A percentile compares a stretch with the other conserved stretches of the same genome.
Evolutionary conservation across 345 rosid genomes (phyloP).

Genomic region (Syzygium grande): DNA sequence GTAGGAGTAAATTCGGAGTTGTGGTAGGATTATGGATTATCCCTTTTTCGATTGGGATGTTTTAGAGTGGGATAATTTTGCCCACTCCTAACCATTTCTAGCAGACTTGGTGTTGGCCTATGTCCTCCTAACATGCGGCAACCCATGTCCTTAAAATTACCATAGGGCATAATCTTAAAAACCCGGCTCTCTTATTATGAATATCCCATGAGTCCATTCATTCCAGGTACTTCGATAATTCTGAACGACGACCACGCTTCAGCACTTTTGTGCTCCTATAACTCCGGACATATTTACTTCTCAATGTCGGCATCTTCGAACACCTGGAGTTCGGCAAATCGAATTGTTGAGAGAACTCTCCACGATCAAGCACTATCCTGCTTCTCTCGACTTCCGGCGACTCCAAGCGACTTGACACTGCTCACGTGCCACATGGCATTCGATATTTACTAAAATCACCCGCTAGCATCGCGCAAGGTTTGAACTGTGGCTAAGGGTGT

Average conservation of each 20-base stretch:
- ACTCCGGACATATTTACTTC: background rate
- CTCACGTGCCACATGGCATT: background rate
- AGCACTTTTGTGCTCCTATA: background rate
- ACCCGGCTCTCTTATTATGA: background rate
- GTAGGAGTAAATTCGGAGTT: background rate
- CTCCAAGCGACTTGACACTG: background rate
- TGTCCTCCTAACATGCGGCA: background rate
- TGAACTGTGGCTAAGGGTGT: background rate
- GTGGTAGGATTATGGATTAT: background rate
- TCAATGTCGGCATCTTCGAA: background rate
- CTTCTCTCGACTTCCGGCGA: background rate
- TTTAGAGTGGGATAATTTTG: background rate
- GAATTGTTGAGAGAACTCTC: background rate
- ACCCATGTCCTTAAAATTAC: background rate
- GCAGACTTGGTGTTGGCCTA: fast-evolving
- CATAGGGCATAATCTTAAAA: background rate
- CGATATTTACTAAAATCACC: background rate
- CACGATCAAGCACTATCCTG: background rate
- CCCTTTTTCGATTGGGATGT: background rate
- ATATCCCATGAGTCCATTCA: background rate
- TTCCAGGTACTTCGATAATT: background rate
- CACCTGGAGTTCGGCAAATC: background rate
- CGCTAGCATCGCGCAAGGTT: background rate
- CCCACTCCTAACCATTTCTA: background rate
- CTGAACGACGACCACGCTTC: too few relatives aligned